Base-by-base conservation (phyloP, 768 basidiomycete species). In the Hydnomerulius pinastri region DNA sequence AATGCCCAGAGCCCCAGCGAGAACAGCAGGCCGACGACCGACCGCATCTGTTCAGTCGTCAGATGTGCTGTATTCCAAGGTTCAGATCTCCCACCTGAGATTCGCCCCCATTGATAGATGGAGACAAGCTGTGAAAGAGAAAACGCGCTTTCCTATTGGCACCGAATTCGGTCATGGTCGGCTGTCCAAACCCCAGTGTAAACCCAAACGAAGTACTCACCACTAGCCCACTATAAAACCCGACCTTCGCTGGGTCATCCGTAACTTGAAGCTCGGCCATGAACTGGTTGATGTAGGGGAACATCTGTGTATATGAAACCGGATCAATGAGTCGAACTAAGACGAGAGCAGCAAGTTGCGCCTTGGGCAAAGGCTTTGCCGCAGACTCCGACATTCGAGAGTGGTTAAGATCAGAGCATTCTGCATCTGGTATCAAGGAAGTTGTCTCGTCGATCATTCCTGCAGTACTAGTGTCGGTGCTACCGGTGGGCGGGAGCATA, bases 271-370 rank as follows among this genome's bases (percentile, higher is more conserved):
- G 66, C 32, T 74, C 73, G 10, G 69, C 71, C 44, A 87, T 77
- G 65, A 86, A 78, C 61, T 86, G 74, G 55, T 87, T 86, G 49
- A 87, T 76, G 56, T 85, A 87, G 2, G 86, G 85, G 45, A 78
- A 78, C 29, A 87, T 76, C 55, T 86, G 81, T 1, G 78, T 76
- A 66, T 81, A 83, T 4, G 77, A 75, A 17, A 87, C 72, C 13
- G 84, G 82, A 53, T 85, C 84, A 36, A 77, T 74, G 11, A 86
- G 68, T 35, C 83, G 69, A 6, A 80, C 71, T 29, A 71, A 56
- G 49, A 82, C 24, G 12, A 65, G 58, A 20, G 52, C 48, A 23
- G 71, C 70, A 2, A 85, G 64, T 76, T 24, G 81, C 75, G 40
- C 82, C 57, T 63, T 71, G 6, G 74, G 74, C 20, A 78, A 54